Evolutionary conservation across 2,329 filamentous ascomycete genomes (phyloP).

Genomic region (Ceratocystiopsis brevicomis): DNA sequence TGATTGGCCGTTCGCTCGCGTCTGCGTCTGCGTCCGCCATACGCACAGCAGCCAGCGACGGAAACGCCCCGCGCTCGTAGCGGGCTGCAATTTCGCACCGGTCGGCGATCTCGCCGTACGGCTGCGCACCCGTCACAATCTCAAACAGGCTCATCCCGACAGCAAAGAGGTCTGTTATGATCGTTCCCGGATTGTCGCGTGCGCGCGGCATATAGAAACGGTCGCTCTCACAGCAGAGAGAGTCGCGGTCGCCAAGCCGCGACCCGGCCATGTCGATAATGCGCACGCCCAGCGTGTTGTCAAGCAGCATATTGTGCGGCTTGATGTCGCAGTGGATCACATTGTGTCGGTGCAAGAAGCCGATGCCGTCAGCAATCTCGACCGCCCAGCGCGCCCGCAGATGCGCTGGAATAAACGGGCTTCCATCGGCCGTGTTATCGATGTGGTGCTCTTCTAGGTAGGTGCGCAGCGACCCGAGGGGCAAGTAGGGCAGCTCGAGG

Average conservation of each 20-base stretch:
- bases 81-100: no score
- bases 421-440: background rate
- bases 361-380: conserved; percentile 1
- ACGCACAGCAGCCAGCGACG: no score
- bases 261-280: conserved; percentile 1
- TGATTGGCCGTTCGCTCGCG: no score
- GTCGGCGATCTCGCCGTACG: no score
- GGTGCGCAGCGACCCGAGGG: background rate
- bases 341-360: background rate
- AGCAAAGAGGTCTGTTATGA: no score
- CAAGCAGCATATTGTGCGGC: conserved; percentile 2
- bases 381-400: conserved; percentile 1
- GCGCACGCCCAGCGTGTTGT: background rate
- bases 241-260: background rate
- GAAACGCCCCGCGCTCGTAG: no score
- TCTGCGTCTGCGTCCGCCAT: no score
- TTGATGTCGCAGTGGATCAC: conserved; percentile 4
- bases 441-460: background rate
- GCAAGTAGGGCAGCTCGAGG: background rate
- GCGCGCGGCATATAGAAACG: background rate
- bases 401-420: background rate
- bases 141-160: no score
- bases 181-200: background rate
- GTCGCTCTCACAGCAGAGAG: background rate
- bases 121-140: no score